A percentile compares a stretch with the other conserved stretches of the same genome.
These are phyloP conservation scores for Debaryomyces udenii DNA, from an alignment of 1,139 yeast species.

Conservation along the genomic window DNA sequence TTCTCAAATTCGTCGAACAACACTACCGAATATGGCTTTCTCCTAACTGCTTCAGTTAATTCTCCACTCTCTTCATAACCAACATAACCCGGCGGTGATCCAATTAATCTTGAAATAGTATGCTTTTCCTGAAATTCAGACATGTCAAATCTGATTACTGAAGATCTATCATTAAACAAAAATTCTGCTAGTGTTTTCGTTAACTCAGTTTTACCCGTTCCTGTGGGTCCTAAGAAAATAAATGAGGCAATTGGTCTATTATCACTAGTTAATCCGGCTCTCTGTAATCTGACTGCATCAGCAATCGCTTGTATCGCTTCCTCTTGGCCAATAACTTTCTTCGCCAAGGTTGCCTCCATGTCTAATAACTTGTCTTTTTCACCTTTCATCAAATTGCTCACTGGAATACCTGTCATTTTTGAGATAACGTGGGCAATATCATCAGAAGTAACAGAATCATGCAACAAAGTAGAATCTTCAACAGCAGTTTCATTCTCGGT, in stretches of 20 bases:
- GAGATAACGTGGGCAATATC: conserved; percentile 92
- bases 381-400: conserved; percentile 88
- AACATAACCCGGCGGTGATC: conserved; percentile 98
- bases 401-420: conserved; percentile 95
- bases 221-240: conserved; percentile 96
- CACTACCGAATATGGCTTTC: conserved; percentile 92
- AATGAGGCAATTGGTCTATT: conserved; percentile 95
- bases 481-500: conserved; percentile 44
- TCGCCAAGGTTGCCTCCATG: conserved; percentile 80
- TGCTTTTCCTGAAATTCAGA: conserved; percentile 97
- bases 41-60: conserved; percentile 90
- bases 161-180: conserved; percentile 81
- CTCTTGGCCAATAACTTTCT: conserved; percentile 91
- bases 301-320: conserved; percentile 89
- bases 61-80: conserved; percentile 97
- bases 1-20: conserved; percentile 96
- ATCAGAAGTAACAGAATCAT: conserved; percentile 91
- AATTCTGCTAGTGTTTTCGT: conserved; percentile 92
- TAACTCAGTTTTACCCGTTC: conserved; percentile 96
- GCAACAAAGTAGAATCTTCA: conserved; percentile 51
- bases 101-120: conserved; percentile 84
- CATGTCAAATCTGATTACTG: conserved; percentile 94
- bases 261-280: conserved; percentile 94
- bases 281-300: conserved; percentile 92
- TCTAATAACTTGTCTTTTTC: conserved; percentile 87